Conservation (phyloP, 2,329 filamentous ascomycete species). For the Colletotrichum gigasporum region DNA sequence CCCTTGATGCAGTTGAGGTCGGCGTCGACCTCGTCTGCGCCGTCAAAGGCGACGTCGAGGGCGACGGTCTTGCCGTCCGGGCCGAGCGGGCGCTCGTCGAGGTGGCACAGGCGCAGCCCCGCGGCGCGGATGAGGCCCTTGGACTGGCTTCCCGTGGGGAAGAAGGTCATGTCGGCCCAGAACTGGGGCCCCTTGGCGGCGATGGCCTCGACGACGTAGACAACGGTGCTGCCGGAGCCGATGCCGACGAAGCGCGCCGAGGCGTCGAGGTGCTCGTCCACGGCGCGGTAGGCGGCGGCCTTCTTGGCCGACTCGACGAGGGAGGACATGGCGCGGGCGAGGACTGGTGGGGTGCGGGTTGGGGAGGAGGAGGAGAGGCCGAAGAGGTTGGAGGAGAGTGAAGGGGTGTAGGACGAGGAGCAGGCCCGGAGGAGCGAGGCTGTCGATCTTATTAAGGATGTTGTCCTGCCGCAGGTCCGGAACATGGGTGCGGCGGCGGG, state of each 20-base stretch:
- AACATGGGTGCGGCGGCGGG: slow-evolving; percentile 13
- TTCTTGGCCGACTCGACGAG: slow-evolving; percentile 79
- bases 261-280: slow-evolving; percentile 75
- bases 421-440: background rate
- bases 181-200: slow-evolving; percentile 64
- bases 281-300: slow-evolving; percentile 77
- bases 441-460: slow-evolving; percentile 19
- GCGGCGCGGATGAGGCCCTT: slow-evolving; percentile 85
- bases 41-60: slow-evolving; percentile 93
- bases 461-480: slow-evolving; percentile 2
- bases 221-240: slow-evolving; percentile 82
- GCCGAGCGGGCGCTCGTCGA: slow-evolving; percentile 76
- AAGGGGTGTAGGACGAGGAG: background rate
- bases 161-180: slow-evolving; percentile 77
- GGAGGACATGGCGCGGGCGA: slow-evolving; percentile 44
- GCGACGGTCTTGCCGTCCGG: slow-evolving; percentile 54
- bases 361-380: background rate
- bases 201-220: slow-evolving; percentile 88
- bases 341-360: slow-evolving; percentile 2
- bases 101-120: slow-evolving; percentile 79
- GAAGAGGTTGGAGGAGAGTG: background rate
- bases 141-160: slow-evolving; percentile 92
- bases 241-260: slow-evolving; percentile 76
- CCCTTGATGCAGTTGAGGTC: slow-evolving; percentile 98
- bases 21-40: slow-evolving; percentile 95